phyloP scores from a whole-genome alignment of 331 rosid species.

The Arachis monticola region DNA sequence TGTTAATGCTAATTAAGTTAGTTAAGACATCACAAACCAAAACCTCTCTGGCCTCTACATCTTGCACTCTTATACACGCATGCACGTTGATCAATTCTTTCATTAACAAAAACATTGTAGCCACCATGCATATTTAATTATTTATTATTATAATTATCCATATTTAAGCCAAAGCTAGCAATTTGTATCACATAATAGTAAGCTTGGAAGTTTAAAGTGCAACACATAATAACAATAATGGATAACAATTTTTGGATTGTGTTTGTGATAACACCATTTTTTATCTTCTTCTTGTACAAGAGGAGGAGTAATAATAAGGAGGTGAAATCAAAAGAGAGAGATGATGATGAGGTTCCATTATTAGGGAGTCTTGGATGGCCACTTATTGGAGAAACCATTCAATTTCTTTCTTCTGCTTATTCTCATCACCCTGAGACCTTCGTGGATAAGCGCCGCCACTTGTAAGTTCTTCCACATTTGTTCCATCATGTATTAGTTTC shows the following conservation, averaged over 20 bases:
- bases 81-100: constrained; percentile 59
- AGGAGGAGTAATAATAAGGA: constrained; percentile 39
- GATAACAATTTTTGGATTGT: constrained; percentile 67
- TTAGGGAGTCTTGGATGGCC: constrained; percentile 91
- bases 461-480: constrained; percentile 49
- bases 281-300: constrained; percentile 49
- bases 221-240: constrained; percentile 49
- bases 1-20: constrained; percentile 24
- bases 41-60: constrained; percentile 13
- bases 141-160: constrained; percentile 19
- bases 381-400: constrained; percentile 86
- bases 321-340: constrained; percentile 53
- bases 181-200: constrained; percentile 31
- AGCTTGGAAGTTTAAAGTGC: not conserved
- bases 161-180: constrained; percentile 37
- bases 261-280: constrained; percentile 46
- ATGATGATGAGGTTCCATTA: constrained; percentile 52
- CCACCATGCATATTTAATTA: constrained; percentile 35
- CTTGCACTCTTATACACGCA: constrained; percentile 60
- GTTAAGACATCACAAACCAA: constrained; percentile 20
- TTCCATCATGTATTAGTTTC: no score
- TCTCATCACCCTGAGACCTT: constrained; percentile 83
- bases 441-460: constrained; percentile 65
- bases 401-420: constrained; percentile 83
- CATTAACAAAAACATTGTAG: constrained; percentile 34